Conservation (phyloP, 2,329 filamentous ascomycete genomes). For the Aspergillus melleus region DNA sequence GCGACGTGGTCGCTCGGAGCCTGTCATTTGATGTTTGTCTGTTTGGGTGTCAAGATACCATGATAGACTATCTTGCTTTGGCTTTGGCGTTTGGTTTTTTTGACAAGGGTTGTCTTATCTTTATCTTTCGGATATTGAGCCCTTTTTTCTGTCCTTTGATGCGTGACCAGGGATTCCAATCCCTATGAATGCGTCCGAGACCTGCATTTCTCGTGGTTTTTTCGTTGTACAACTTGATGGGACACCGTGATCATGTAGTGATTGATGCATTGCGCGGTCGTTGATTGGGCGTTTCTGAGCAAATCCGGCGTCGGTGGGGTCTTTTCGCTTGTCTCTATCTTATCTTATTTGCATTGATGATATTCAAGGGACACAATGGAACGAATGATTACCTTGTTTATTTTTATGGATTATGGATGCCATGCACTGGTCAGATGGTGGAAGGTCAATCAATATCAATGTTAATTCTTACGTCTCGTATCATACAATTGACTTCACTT, state of each 20-base stretch:
- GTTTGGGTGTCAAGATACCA: slow-evolving; percentile 33
- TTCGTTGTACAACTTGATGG: not conserved
- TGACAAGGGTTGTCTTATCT: no score
- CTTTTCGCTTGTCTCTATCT: not conserved
- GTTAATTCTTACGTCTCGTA: no score
- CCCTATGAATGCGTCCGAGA: not conserved
- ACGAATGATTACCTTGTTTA: no score
- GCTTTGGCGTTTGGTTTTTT: not conserved
- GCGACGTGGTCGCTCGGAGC: not conserved
- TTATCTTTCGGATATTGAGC: no score
- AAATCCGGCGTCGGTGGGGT: not conserved
- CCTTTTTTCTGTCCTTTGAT: not conserved
- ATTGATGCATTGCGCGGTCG: not conserved
- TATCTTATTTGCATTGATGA: not conserved
- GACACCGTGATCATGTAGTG: not conserved
- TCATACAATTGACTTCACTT: not conserved
- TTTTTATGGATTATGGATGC: no score
- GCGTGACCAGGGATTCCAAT: not conserved
- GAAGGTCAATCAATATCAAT: not conserved
- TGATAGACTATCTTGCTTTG: slow-evolving; percentile 31
- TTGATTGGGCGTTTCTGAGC: not conserved
- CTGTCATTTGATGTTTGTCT: slow-evolving; percentile 5
- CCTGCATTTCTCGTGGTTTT: not conserved
- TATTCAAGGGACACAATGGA: not conserved
- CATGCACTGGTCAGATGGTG: not conserved